Evolutionary conservation across 805 yeast genomes (phyloP), one percentile per base, ranked within the genome.

Genomic region (Candida patagonica): DNA sequence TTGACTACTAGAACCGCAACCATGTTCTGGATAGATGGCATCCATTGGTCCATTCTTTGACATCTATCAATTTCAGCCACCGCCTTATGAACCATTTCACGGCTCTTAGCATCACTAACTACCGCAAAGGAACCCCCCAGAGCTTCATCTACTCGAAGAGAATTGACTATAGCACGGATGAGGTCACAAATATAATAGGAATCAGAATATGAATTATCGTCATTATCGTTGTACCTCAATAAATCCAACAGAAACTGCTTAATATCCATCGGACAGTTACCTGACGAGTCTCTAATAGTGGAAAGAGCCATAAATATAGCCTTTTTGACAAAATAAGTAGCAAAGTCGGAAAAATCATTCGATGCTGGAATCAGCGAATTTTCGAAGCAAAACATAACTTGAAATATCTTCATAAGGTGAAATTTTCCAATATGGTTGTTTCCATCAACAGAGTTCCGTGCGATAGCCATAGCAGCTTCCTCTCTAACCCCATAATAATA

Each of bases 401-500:
- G 79, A 56, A 76, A 86, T 0, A 86, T 82, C 51, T 71, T 74
- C 30, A 85, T 59, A 38, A 92, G 65, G 54, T 84, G 89, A 30
- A 66, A 67, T 50, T 81, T 67, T 0, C 97, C 97, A 22, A 81
- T 64, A 56, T 72, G 83, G n/a, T 70, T 69, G 30, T 74, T 67
- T 9, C 72, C 74, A 26, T 71, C 72, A 19, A 64, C 73, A 0
- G 95, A 80, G 38, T 76, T 67, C n/a, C 61, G 68, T 0, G 88
- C 80, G 31, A 92, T 65, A 0, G 92, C 92, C 34, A 63, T 59
- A 1, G 94, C 94, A 1, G 98, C 96, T 42, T 85, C 94, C 13
- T 77, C 70, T 42, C 99, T 67, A 1, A 92, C 76, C 2, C 96
- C 96, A 59, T 84, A 87, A 54, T 76, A 89, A 55, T 92, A 92